Conservation (phyloP, 257 asterid species). For the Apocynum venetum region DNA sequence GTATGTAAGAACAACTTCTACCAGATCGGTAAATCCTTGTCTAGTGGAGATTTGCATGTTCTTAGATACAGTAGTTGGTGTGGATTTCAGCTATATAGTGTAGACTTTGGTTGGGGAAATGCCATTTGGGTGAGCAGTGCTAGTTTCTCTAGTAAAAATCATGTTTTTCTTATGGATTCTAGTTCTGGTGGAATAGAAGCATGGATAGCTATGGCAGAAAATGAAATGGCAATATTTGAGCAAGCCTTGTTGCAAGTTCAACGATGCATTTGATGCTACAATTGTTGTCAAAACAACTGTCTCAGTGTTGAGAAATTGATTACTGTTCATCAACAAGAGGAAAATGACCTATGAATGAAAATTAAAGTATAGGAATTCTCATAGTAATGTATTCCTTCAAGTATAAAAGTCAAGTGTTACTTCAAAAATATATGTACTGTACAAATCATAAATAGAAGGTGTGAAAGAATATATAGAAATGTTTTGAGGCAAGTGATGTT, state of each 20-base stretch:
- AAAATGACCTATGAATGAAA: no score
- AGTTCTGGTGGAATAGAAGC: conserved; percentile 33
- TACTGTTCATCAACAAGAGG: no score
- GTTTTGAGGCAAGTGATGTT: no score
- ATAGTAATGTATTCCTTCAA: no score
- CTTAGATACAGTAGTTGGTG: conserved; percentile 44
- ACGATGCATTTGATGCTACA: not conserved
- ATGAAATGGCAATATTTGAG: conserved; percentile 22
- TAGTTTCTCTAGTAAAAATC: conserved; percentile 17
- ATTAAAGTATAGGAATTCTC: no score
- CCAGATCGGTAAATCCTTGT: conserved; percentile 11
- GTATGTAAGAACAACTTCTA: conserved; percentile 35
- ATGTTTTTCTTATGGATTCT: conserved; percentile 22
- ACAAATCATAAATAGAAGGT: no score
- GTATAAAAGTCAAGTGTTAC: no score
- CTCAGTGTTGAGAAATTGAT: no score
- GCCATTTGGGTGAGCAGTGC: conserved; percentile 42
- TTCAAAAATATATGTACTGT: no score
- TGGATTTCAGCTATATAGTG: conserved; percentile 34
- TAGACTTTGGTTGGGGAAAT: conserved; percentile 64
- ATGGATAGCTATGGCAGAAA: conserved; percentile 26
- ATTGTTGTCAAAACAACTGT: no score
- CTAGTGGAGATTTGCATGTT: conserved; percentile 22
- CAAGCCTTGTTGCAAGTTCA: conserved; percentile 13
- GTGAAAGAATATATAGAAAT: no score